Evolutionary conservation across 805 yeast species (phyloP).

Genomic region (Candida sphagnicola): DNA sequence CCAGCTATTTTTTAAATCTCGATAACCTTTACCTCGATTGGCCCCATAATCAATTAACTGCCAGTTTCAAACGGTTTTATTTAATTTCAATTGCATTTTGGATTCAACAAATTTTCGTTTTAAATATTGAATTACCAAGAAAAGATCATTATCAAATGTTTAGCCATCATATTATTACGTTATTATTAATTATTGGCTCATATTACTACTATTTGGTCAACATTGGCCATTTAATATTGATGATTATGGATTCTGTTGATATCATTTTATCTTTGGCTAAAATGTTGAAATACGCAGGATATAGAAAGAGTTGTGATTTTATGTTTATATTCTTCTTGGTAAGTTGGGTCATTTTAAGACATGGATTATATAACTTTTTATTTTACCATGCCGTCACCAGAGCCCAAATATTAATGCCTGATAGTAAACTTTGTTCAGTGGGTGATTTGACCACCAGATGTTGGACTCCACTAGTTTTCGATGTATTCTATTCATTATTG

Average conservation of each 20-base stretch:
- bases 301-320: constrained; percentile 55
- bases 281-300: constrained; percentile 70
- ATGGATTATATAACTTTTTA: constrained; percentile 66
- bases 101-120: constrained; percentile 74
- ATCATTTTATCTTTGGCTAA: constrained; percentile 69
- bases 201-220: constrained; percentile 69
- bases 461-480: constrained; percentile 44
- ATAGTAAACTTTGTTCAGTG: constrained; percentile 37
- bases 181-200: constrained; percentile 62
- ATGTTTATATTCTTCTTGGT: constrained; percentile 65
- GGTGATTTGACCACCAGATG: constrained; percentile 39
- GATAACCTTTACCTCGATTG: constrained; percentile 61
- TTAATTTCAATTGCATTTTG: constrained; percentile 70
- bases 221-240: constrained; percentile 73
- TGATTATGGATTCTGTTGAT: constrained; percentile 83
- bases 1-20: constrained; percentile 57
- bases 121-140: constrained; percentile 73
- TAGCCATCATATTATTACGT: constrained; percentile 81
- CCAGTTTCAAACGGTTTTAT: constrained; percentile 62
- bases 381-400: constrained; percentile 54
- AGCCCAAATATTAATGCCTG: constrained; percentile 33
- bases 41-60: constrained; percentile 65
- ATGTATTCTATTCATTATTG: constrained; percentile 51
- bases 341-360: constrained; percentile 70
- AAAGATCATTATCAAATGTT: constrained; percentile 87